Evolutionary conservation across 1,139 yeast genomes (phyloP), one percentile per base, ranked within the genome.

Genomic region (Hansenula sp.): DNA sequence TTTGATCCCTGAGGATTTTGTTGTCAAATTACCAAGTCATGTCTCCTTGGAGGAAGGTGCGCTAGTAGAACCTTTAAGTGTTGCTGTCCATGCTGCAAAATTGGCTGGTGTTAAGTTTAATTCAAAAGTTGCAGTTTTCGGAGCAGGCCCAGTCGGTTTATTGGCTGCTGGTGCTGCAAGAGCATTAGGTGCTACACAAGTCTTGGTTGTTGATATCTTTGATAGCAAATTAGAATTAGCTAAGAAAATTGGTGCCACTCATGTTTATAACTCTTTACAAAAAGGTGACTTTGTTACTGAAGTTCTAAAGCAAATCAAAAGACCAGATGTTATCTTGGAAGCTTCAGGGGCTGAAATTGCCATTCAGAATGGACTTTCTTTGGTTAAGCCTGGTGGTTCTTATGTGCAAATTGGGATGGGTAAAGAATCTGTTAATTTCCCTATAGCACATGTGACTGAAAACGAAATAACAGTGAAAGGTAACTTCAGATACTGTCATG

Each of bases 111-210:
- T 85, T 42, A 71, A 66, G 34, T 78, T 84, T 49, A 95, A 94
- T 46, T 94, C 86, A 47, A 69, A 75, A 12, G 86, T 82, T 21
- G 80, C 81, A 31, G 84, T 89, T 5, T 83, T 85, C 52, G 97
- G 97, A 39, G 96, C 96, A 25, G 97, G 97, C 12, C 96, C 97
- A 10, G 92, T 89, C 46, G 97, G 97, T 29, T 65, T 89, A 38
- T 69, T 89, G 46, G 71, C 82, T 39, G 95, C 95, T 28, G 77
- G 84, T 32, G 82, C 82, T 27, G 95, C 94, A 18, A 74, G 74
- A 42, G 85, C 90, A 13, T 85, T 83, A 51, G 97, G 97, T 29
- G 95, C 96, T 7, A 68, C 81, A 2, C 52, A 56, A 14, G 59
- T 62, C 5, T 46, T 61, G 8, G 62, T 53, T 27, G 47, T 61